Base-by-base conservation (phyloP, 768 basidiomycete genomes). In the Auricularia sp. region DNA sequence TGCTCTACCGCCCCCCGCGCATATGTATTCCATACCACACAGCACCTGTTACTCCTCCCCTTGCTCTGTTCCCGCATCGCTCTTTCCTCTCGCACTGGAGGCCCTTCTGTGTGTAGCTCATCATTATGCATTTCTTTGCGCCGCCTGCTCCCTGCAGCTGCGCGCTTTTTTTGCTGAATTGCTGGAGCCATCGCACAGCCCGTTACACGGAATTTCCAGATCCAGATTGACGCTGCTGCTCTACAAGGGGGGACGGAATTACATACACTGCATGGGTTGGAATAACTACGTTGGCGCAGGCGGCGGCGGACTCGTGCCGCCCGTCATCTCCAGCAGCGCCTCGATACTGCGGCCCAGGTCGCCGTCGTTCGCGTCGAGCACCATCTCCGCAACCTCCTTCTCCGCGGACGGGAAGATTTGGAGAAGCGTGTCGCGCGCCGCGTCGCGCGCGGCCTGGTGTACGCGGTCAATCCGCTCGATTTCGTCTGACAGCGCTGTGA, bases 341-440 rank as follows among this genome's bases (percentile, higher is more conserved):
- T 96, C 94, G 69, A 96, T 94, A 71, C 91, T 94, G 80, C 83
- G 84, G 51, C 93, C 93, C 64, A 97, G 72, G 77, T 97, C 93
- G 21, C 91, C 90, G 7, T 83, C 84, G 69, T 93, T 93, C 56
- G 91, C 92, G 72, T 96, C 93, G 65, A 96, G 76, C 42, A 98
- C 92, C 84, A 84, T 88, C 65, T 93, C 90, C 51, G 93, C 82
- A 36, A 97, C 84, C 74, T 95, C 95, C 58, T 73, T 73, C 71
- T 98, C 95, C 67, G 90, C 79, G 10, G 73, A 74, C 1, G 94
- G 94, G 81, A 98, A 98, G 66, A 96, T 96, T 75, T 95, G 92
- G 64, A 82, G 75, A 66, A 98, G 76, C 36, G 93, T 96, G 68
- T 86, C 86, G 64, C 80, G 77, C 61, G 91, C 81, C 2, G 90